These are phyloP conservation scores for Fusarium setosum DNA, from an alignment of 2,329 filamentous ascomycete genomes.

Conservation along the genomic window DNA sequence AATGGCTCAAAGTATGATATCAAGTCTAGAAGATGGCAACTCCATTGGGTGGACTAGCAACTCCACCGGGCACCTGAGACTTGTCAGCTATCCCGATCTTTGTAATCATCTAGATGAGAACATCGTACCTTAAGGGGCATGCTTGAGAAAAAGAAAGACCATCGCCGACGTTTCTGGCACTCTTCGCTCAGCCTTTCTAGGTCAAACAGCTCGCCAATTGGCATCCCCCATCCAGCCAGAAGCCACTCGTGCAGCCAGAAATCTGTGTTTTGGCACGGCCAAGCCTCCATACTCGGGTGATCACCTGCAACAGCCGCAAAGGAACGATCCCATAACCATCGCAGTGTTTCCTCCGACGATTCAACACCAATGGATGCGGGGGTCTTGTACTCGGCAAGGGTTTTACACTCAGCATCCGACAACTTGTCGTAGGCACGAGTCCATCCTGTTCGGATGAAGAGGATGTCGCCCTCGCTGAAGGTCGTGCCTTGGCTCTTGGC, in stretches of 20 bases:
- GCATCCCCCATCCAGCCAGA: constrained; percentile 62
- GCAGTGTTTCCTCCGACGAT: constrained; percentile 58
- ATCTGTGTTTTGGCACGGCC: constrained; percentile 50
- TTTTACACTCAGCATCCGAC: constrained; percentile 49
- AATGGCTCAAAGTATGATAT: too few relatives aligned
- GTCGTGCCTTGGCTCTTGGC: constrained; percentile 55
- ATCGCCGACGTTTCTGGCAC: constrained; percentile 47
- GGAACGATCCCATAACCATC: constrained; percentile 67
- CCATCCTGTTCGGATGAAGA: constrained; percentile 67
- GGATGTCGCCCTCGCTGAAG: constrained; percentile 63
- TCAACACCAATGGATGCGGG: constrained; percentile 57
- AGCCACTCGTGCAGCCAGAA: constrained; percentile 56
- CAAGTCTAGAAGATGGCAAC: constrained; percentile 17
- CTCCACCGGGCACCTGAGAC: constrained; percentile 20
- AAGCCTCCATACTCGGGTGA: constrained; percentile 63
- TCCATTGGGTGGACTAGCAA: constrained; percentile 24
- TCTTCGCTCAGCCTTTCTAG: constrained; percentile 52
- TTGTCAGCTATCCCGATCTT: not conserved
- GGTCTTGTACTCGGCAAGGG: constrained; percentile 45
- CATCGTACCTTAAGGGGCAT: constrained; percentile 25
- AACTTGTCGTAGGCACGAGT: constrained; percentile 55
- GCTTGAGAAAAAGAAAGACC: constrained; percentile 53
- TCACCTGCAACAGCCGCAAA: constrained; percentile 69
- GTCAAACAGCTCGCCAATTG: constrained; percentile 62
- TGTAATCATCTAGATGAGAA: rapidly evolving